Conservation (phyloP, 1,139 yeast genomes). For the Geotrichum bryndzae region DNA sequence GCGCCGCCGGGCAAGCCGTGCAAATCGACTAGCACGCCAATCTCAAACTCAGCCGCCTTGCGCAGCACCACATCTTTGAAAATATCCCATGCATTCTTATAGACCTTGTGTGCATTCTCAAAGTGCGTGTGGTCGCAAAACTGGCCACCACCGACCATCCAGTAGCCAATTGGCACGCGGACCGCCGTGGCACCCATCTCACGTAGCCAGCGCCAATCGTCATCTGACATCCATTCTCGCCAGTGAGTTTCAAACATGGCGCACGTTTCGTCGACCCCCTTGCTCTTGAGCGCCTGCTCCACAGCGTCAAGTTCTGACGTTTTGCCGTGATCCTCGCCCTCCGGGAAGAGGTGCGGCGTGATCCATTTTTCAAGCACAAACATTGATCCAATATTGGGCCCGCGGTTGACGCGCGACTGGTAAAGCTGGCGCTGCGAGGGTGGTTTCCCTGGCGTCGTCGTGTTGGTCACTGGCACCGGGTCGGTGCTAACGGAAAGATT, state of each 20-base stretch:
- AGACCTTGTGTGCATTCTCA: slow-evolving; percentile 48
- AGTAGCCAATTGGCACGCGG: slow-evolving; percentile 85
- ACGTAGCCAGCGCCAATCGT: slow-evolving; percentile 75
- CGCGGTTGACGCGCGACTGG: slow-evolving; percentile 65
- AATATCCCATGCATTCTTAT: slow-evolving; percentile 63
- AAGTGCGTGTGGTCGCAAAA: slow-evolving; percentile 60
- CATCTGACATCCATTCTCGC: slow-evolving; percentile 53
- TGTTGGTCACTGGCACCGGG: slow-evolving; percentile 30
- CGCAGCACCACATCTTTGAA: slow-evolving; percentile 48
- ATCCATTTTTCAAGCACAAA: slow-evolving; percentile 70
- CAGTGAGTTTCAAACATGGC: slow-evolving; percentile 62
- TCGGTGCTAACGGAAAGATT: slow-evolving; percentile 11
- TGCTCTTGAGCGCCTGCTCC: slow-evolving; percentile 23
- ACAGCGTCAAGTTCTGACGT: slow-evolving; percentile 77
- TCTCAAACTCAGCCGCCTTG: slow-evolving; percentile 50
- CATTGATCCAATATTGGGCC: slow-evolving; percentile 81
- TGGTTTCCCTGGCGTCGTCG: slow-evolving; percentile 29
- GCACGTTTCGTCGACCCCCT: slow-evolving; percentile 49
- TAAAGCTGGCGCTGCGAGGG: slow-evolving; percentile 52
- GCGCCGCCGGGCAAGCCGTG: slow-evolving; percentile 95
- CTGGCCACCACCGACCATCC: slow-evolving; percentile 67
- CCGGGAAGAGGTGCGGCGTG: slow-evolving; percentile 47
- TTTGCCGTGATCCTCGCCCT: slow-evolving; percentile 48
- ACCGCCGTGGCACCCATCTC: slow-evolving; percentile 66
- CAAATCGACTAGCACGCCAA: slow-evolving; percentile 74